Percentiles rank a stretch among this genome's conserved stretches.
phyloP scores from a whole-genome alignment of 176 grass and related monocot species.

The Canna indica region DNA sequence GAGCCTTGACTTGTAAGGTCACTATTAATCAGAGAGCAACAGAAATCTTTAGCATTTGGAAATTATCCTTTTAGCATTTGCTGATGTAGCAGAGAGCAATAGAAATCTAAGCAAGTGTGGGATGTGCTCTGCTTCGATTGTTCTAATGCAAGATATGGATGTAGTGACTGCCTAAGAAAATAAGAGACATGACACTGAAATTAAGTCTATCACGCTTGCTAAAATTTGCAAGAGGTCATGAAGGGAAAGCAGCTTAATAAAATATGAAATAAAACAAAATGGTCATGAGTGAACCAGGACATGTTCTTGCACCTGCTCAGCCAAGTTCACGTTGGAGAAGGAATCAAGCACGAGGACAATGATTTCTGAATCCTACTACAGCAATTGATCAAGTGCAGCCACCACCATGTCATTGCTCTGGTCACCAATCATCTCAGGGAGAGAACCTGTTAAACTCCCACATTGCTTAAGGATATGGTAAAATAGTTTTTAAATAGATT shows the following conservation, averaged over 20 bases:
- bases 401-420: slow-evolving; percentile 52
- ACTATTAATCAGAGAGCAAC: too few relatives aligned
- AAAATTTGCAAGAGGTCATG: background rate
- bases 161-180: slow-evolving; percentile 63
- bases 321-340: slow-evolving; percentile 67
- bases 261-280: slow-evolving; percentile 13
- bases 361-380: slow-evolving; percentile 75
- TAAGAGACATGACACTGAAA: slow-evolving; percentile 7
- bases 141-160: slow-evolving; percentile 85
- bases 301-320: slow-evolving; percentile 65
- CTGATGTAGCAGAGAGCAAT: slow-evolving; percentile 54
- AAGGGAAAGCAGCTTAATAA: background rate
- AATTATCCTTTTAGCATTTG: slow-evolving; percentile 69
- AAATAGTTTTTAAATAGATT: too few relatives aligned
- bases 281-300: slow-evolving; percentile 23
- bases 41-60: too few relatives aligned
- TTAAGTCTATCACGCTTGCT: background rate
- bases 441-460: too few relatives aligned
- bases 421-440: slow-evolving; percentile 81
- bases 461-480: too few relatives aligned
- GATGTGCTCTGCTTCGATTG: slow-evolving; percentile 55
- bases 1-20: too few relatives aligned
- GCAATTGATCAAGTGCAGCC: slow-evolving; percentile 41
- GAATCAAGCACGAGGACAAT: slow-evolving; percentile 63
- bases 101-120: slow-evolving; percentile 83